Base-by-base conservation (phyloP, 345 rosid genomes). In the Cardamine occulta region DNA sequence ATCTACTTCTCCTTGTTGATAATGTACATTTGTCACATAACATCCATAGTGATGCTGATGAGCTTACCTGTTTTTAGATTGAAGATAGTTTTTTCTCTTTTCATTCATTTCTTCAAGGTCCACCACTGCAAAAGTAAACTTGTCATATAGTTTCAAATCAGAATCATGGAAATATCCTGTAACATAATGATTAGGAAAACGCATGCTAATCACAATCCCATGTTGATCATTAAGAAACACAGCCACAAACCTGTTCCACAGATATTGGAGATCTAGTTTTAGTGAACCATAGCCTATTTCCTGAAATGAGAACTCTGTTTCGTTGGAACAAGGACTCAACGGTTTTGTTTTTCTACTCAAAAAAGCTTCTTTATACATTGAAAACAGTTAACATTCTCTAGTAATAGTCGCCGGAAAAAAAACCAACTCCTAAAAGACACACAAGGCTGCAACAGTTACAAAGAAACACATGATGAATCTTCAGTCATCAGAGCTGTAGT, bases 401-500 rank as follows among this genome's bases (percentile, higher is more conserved):
- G 18, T 28, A 13, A 35, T 3, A 63, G 19, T 17, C 52, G 28
- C 21, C 1, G 58, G 0, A 21, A n/a, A 62, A 49, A 17, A 59
- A 3, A 34, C 24, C 70, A 40, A 37, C 63, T 68, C 49, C 64
- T 69, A 69, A 8, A 31, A 62, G 47, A 52, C 57, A 72, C 35
- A 68, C 19, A 64, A 39, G 28, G 47, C 56, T 56, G 47, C 28
- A 65, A 65, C 72, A 64, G 57, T 64, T 71, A 72, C 65, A 72
- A 66, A 60, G 18, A 72, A 72, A 18, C 28, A 59, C 13, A 39
- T 2, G 55, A 72, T 74, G 15, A 35, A 13, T 26, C 63, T 31
- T 91, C 79, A 89, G 45, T 86, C 96, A 75, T 93, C 98, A 15
- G 97, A 93, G 82, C 97, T 91, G 78, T 89, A 93, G 48, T 93